Evolutionary conservation across 2,329 filamentous ascomycete species (phyloP), one percentile per base, ranked within the genome.

Genomic region (Arthrobotrys musiformis): DNA sequence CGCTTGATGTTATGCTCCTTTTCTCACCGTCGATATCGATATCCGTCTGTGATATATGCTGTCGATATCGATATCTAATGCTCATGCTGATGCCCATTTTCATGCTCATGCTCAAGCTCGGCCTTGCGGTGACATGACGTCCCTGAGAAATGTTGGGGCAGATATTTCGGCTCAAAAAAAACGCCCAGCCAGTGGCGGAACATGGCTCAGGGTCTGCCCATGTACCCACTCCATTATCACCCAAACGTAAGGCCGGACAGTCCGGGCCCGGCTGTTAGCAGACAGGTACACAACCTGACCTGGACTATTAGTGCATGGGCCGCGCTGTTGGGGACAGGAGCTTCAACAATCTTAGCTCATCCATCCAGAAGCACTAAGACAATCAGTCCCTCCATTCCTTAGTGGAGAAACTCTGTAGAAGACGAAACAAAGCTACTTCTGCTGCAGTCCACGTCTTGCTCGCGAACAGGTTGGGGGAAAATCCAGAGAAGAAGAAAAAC

Each of bases 261-360:
- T 58, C 40, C 61, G 52, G 42, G 62, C 54, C 62, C 63, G 70
- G 69, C 46, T 46, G 50, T 11, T 26, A 28, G 19, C 15, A 28
- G 33, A 42, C 26, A 40, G 37, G 48, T 54, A 35, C 30, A 56
- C 24, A 30, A 58, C 44, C 37, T 50, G 42, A n/a, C n/a, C n/a
- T n/a, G n/a, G n/a, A n/a, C n/a, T n/a, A n/a, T n/a, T n/a, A n/a
- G n/a, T 54, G 69, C 40, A 70, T 62, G 66, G 56, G 67, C 46
- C 37, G 58, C 52, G 62, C 62, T 52, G 70, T 75, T 75, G 70
- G 70, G 70, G 69, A 72, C 35, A 50, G 70, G 33, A 61, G 70
- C 70, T 75, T 75, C 70, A 75, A 75, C 70, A 75, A 75, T 75
- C 62, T 69, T 62, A 70, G 67, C 67, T 63, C 67, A 63, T 58